These are phyloP conservation scores for Dactylis glomerata DNA, from an alignment of 176 grass and related monocot species.

Conservation along the genomic window DNA sequence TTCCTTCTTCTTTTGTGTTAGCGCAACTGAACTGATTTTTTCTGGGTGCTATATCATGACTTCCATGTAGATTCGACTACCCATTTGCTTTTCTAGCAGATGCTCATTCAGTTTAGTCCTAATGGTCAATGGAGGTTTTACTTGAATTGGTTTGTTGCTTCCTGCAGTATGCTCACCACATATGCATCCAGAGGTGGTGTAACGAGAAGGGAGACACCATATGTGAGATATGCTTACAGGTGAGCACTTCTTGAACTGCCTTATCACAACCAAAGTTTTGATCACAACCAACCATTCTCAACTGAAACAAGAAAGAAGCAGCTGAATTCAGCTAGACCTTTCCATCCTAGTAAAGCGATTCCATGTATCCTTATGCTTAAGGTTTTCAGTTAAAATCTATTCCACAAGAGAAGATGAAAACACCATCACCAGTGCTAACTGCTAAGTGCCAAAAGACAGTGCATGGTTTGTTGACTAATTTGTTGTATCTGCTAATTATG, in stretches of 20 bases:
- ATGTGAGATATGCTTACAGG: slow-evolving; percentile 95
- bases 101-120: neutral
- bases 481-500: neutral
- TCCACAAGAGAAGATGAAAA: neutral
- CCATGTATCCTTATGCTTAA: neutral
- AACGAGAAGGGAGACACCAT: slow-evolving; percentile 79
- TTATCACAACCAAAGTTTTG: neutral
- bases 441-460: neutral
- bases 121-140: slow-evolving; percentile 1
- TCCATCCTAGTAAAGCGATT: neutral
- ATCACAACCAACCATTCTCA: slow-evolving; percentile 3
- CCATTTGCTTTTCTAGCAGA: neutral
- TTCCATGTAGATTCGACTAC: neutral
- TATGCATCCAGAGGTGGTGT: slow-evolving; percentile 85
- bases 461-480: slow-evolving; percentile 6
- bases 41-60: neutral
- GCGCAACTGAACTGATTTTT: neutral
- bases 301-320: slow-evolving; percentile 6
- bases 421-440: neutral
- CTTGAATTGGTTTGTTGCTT: slow-evolving; percentile 23
- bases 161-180: slow-evolving; percentile 72
- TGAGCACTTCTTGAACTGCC: slow-evolving; percentile 30
- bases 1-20: neutral
- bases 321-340: neutral
- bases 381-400: neutral